Base-by-base conservation (phyloP, 106 monocot genomes). In the Posidonia australis region DNA sequence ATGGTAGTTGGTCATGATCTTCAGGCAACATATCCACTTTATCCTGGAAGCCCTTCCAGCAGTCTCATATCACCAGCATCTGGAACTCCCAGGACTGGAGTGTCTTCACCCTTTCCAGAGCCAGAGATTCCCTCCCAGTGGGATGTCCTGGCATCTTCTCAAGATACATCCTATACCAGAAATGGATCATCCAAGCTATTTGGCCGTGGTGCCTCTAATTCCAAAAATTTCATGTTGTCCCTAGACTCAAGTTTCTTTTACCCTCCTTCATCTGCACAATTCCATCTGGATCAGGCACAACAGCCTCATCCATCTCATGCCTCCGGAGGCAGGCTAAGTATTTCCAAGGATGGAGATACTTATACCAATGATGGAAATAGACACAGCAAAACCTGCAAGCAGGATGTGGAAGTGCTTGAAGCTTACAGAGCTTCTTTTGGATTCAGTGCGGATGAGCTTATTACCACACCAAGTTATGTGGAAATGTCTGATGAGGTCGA, bases 351-450 rank as follows among this genome's bases (percentile, higher is more conserved):
- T 30, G 64, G 63, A 58, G 69, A 76, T 53, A 23, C 27, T 43
- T 46, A 25, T 25, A 10, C 23, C 13, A 55, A 57, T 55, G 46
- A 32, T 64, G 68, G 72, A 61, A 76, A 72, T 62, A 77, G 72
- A 43, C 82, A 72, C 14, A 78, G 32, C 64, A 84, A 84, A 71
- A 44, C 59, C 6, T 60, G 75, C 65, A 92, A 83, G 44, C 88
- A 88, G 64, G 92, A 93, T 19, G 77, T 69, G n/a, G 93, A 93
- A 69, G 93, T 85, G 66, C 67, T 85, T 60, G 92, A 92, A 82
- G 85, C 93, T 48, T 93, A 93, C 65, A 86, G 93, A 73, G 93
- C 89, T 36, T 93, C 93, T 30, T 93, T 93, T 73, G 93, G 93
- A 5, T 93, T 93, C 59, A 94, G 93, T 73, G 93, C 89, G 12